Percentiles rank a stretch among this genome's conserved stretches.
Conservation (phyloP, 2,329 filamentous ascomycete species). For the Sporothrix schenckii region DNA sequence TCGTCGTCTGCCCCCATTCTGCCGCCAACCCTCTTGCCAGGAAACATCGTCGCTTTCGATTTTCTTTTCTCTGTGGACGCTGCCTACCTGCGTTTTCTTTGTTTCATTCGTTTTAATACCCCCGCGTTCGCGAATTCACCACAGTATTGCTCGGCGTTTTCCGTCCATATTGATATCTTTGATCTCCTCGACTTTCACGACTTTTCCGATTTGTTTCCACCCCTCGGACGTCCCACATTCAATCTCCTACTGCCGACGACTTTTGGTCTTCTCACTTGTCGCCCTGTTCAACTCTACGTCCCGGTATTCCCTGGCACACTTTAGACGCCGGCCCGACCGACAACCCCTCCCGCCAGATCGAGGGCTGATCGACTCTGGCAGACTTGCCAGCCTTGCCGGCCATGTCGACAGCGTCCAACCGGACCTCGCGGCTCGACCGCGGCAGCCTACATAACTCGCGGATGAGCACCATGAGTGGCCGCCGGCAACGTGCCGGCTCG, state of each 20-base stretch:
- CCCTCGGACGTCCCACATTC: constrained; percentile 8
- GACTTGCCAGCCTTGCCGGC: constrained; percentile 19
- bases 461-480: constrained; percentile 43
- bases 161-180: neutral
- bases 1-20: constrained; percentile 21
- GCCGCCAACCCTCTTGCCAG: constrained; percentile 8
- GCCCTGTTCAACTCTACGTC: neutral
- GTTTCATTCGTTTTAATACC: constrained; percentile 20
- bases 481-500: constrained; percentile 51
- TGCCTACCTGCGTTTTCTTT: neutral
- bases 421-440: constrained; percentile 51
- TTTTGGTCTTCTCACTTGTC: neutral
- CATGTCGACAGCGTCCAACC: constrained; percentile 58
- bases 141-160: neutral
- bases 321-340: neutral
- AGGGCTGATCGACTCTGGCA: constrained; percentile 29
- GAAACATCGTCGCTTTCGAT: neutral
- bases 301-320: neutral
- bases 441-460: constrained; percentile 51
- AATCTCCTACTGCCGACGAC: constrained; percentile 3
- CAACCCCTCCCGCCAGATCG: neutral
- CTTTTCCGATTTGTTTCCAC: neutral
- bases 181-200: neutral
- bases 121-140: neutral
- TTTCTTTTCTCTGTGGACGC: neutral